Evolutionary conservation across 495 filamentous ascomycete genomes (phyloP).

Genomic region (Aspergillus nidulans): DNA sequence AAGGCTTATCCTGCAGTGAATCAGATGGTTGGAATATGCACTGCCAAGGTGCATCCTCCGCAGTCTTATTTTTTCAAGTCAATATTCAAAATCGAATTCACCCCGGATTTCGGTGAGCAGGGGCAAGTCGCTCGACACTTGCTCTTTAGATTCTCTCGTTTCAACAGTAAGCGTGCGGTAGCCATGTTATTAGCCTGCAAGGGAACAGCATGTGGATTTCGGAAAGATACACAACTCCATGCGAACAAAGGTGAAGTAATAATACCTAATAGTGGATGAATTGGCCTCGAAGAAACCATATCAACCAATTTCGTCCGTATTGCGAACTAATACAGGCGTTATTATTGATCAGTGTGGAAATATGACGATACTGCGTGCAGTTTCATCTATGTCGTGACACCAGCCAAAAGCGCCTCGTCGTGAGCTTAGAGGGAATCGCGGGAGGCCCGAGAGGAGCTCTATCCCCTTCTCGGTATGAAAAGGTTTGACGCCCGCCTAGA

Average conservation of each 20-base stretch:
- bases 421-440: slow-evolving; percentile 1
- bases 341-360: slow-evolving; percentile 2
- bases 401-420: not conserved
- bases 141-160: not conserved
- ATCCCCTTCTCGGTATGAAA: slow-evolving; percentile 11
- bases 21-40: slow-evolving; percentile 10
- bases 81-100: not conserved
- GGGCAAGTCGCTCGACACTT: not conserved
- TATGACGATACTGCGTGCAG: slow-evolving; percentile 8
- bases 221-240: not conserved
- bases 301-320: not conserved
- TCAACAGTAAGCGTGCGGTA: not conserved
- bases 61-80: not conserved
- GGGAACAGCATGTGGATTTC: not conserved
- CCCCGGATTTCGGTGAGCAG: not conserved
- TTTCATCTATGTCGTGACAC: slow-evolving; percentile 10
- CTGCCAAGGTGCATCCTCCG: slow-evolving; percentile 16
- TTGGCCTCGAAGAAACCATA: not conserved
- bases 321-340: not conserved
- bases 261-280: not conserved
- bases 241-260: not conserved
- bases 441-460: slow-evolving; percentile 14
- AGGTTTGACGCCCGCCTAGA: slow-evolving; percentile 3
- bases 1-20: slow-evolving; percentile 17
- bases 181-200: slow-evolving; percentile 11